These are phyloP conservation scores for Hirschioporus abietinus DNA, from an alignment of 768 basidiomycete genomes.

Conservation along the genomic window DNA sequence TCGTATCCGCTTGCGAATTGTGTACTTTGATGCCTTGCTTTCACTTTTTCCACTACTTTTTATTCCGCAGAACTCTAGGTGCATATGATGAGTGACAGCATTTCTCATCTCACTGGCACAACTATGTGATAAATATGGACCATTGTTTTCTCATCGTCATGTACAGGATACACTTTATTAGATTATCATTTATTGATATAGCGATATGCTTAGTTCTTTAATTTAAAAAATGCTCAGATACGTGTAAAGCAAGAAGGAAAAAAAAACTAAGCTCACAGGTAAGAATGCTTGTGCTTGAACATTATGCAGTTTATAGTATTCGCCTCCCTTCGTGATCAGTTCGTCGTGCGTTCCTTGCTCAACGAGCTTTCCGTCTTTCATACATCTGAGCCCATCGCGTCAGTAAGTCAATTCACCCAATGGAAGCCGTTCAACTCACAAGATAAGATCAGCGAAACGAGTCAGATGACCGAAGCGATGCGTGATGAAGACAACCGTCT, in stretches of 20 bases:
- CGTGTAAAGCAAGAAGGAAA: not conserved
- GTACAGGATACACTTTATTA: too few relatives aligned
- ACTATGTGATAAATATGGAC: too few relatives aligned
- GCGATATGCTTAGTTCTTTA: too few relatives aligned
- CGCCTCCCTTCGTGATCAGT: conserved; percentile 24
- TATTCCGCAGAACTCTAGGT: too few relatives aligned
- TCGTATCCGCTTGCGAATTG: too few relatives aligned
- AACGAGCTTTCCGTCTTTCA: conserved; percentile 26
- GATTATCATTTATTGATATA: too few relatives aligned
- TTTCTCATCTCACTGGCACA: too few relatives aligned
- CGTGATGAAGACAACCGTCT: conserved; percentile 52
- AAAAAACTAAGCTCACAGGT: not conserved
- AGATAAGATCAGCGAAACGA: conserved; percentile 43
- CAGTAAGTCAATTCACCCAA: not conserved
- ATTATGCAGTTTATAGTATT: conserved; percentile 28
- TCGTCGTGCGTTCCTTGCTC: conserved; percentile 29
- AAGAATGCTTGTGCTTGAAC: conserved; percentile 12
- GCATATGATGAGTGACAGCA: too few relatives aligned
- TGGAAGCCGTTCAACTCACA: conserved; percentile 32
- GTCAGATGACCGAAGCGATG: conserved; percentile 50
- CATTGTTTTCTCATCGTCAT: too few relatives aligned
- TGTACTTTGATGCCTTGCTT: too few relatives aligned
- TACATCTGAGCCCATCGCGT: conserved; percentile 19
- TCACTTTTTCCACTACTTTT: too few relatives aligned
- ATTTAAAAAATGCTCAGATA: not conserved